Conservation (phyloP, 306 rosid genomes). For the Malus domestica region DNA sequence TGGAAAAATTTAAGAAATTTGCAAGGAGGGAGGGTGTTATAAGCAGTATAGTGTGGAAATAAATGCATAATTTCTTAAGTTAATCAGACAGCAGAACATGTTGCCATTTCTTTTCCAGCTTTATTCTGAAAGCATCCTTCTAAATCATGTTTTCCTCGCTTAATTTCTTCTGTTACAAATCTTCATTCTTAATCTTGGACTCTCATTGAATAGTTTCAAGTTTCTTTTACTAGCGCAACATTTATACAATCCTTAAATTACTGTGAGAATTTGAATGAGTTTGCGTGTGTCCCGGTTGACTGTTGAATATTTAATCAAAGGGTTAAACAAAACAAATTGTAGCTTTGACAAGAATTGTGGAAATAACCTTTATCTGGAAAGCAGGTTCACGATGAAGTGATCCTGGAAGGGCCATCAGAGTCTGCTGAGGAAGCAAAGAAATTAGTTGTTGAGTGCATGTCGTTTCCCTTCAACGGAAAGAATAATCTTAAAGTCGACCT, state of each 20-base stretch:
- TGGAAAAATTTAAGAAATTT: not conserved
- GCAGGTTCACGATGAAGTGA: conserved; percentile 95
- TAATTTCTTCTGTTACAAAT: no score
- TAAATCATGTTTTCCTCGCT: not conserved
- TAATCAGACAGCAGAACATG: not conserved
- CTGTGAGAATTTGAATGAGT: no score
- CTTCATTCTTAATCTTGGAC: no score
- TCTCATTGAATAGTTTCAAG: no score
- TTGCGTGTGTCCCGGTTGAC: no score
- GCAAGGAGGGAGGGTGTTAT: not conserved
- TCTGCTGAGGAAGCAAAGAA: conserved; percentile 80
- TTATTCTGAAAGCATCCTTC: not conserved
- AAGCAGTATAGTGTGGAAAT: not conserved
- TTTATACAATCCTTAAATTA: no score
- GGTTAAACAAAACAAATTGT: not conserved
- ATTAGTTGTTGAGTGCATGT: conserved; percentile 85
- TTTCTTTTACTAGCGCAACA: no score
- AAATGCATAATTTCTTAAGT: not conserved
- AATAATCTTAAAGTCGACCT: conserved; percentile 75
- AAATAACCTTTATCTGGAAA: conserved; percentile 4
- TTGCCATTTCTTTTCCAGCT: not conserved
- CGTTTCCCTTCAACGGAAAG: conserved; percentile 67
- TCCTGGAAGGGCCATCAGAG: conserved; percentile 89
- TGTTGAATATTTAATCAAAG: no score
- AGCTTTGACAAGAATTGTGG: not conserved